These are phyloP conservation scores for Trichoderma semiorbis DNA, from an alignment of 2,329 filamentous ascomycete genomes.

Conservation along the genomic window DNA sequence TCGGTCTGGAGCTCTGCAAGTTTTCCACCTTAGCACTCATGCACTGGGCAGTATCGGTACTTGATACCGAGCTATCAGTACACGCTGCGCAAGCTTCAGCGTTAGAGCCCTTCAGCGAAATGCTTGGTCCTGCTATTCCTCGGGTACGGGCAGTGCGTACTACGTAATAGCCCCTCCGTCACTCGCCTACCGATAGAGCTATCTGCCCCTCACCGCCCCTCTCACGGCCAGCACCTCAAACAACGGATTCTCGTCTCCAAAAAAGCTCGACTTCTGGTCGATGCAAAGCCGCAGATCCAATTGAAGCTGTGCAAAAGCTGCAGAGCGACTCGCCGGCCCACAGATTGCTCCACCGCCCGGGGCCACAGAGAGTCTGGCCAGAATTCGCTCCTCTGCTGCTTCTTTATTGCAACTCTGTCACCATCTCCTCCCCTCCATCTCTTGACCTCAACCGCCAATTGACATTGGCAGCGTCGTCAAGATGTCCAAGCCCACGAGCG, in stretches of 20 bases:
- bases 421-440: neutral
- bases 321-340: neutral
- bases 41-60: neutral
- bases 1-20: conserved; percentile 1
- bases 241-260: neutral
- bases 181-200: neutral
- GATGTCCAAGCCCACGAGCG: conserved; percentile 34
- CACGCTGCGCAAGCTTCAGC: neutral
- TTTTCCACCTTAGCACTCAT: neutral
- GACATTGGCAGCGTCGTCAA: conserved; percentile 27
- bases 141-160: neutral
- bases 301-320: neutral
- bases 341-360: conserved; percentile 8
- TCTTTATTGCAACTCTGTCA: conserved; percentile 7
- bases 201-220: conserved; percentile 12
- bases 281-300: neutral
- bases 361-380: conserved; percentile 13
- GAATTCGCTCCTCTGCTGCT: neutral
- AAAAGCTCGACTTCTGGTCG: neutral
- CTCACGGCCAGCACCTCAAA: neutral
- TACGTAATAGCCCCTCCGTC: neutral
- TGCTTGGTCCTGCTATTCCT: neutral
- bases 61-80: neutral
- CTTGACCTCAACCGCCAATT: conserved; percentile 24
- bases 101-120: neutral